Percentiles rank a stretch among this genome's conserved stretches.
Conservation (phyloP, 1,284 basidiomycete species). For the Golubevia sp. region DNA sequence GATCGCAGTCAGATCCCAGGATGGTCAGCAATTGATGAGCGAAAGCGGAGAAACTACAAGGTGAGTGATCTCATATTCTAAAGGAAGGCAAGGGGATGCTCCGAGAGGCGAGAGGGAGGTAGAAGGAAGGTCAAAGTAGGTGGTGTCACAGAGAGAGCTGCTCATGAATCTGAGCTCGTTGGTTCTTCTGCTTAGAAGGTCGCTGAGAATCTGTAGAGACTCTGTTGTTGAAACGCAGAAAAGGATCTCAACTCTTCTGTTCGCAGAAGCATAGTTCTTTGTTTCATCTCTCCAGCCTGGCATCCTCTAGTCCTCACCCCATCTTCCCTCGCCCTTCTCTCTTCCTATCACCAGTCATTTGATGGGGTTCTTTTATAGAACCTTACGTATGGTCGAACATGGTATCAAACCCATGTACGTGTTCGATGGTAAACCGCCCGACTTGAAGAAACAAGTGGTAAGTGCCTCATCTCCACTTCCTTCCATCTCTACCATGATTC, state of each 20-base stretch:
- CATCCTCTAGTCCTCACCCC: background rate
- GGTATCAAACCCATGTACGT: slow-evolving; percentile 98
- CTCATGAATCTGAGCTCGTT: no score
- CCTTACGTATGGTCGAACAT: slow-evolving; percentile 88
- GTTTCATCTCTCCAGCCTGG: background rate
- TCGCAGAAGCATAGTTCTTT: background rate
- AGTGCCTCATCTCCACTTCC: background rate
- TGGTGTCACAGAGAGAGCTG: no score
- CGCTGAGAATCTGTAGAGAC: no score
- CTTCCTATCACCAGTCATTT: slow-evolving; percentile 74
- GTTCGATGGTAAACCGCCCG: slow-evolving; percentile 97
- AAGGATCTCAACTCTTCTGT: no score
- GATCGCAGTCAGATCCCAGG: slow-evolving; percentile 93
- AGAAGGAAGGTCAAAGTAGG: no score
- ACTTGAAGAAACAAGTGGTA: slow-evolving; percentile 93
- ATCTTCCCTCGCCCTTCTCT: background rate
- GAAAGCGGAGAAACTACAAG: slow-evolving; percentile 83
- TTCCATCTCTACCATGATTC: slow-evolving; percentile 1
- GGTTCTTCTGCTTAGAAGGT: no score
- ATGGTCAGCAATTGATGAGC: slow-evolving; percentile 95
- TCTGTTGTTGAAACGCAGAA: no score
- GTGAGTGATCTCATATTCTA: background rate
- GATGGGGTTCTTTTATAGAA: slow-evolving; percentile 96
- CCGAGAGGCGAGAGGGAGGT: no score
- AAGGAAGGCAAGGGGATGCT: background rate